Evolutionary conservation across 768 basidiomycete genomes (phyloP).

Genomic region (Fomitopsis serialis): DNA sequence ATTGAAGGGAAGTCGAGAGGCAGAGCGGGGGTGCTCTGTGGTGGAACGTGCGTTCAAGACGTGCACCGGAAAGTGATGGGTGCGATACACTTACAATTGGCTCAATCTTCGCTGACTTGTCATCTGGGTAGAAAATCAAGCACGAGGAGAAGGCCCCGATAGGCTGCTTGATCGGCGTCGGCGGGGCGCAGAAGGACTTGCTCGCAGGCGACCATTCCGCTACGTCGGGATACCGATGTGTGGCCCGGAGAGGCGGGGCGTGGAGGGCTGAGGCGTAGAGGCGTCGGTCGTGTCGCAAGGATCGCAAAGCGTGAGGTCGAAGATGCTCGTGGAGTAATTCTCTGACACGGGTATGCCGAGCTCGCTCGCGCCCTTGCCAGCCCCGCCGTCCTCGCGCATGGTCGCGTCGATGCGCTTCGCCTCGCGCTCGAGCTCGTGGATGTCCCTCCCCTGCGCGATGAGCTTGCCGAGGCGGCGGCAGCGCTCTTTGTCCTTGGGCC

Average conservation of each 20-base stretch:
- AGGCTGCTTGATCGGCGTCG: not conserved
- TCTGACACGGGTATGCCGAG: not conserved
- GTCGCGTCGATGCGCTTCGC: slow-evolving; percentile 9
- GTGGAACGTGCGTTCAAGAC: not conserved
- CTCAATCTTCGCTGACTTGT: not conserved
- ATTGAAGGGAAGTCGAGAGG: not conserved
- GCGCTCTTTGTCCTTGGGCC: slow-evolving; percentile 24
- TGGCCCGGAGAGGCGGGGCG: not conserved
- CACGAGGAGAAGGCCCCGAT: not conserved
- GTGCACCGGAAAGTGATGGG: not conserved
- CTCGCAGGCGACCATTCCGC: not conserved
- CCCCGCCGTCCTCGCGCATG: not conserved
- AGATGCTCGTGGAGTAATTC: slow-evolving; percentile 9
- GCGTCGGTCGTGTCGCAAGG: not conserved
- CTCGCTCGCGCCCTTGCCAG: not conserved
- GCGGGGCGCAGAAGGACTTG: not conserved
- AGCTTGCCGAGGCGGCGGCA: slow-evolving; percentile 35
- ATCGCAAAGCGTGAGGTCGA: slow-evolving; percentile 4
- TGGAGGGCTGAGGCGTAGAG: too few species aligned
- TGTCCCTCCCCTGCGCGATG: slow-evolving; percentile 27
- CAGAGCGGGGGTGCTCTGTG: too few species aligned
- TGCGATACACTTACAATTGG: not conserved
- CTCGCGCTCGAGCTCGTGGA: slow-evolving; percentile 21
- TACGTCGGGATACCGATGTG: not conserved
- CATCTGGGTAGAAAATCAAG: not conserved